These are phyloP conservation scores for Yamadazyma membranifaciens DNA, from an alignment of 1,139 yeast species.

Conservation along the genomic window DNA sequence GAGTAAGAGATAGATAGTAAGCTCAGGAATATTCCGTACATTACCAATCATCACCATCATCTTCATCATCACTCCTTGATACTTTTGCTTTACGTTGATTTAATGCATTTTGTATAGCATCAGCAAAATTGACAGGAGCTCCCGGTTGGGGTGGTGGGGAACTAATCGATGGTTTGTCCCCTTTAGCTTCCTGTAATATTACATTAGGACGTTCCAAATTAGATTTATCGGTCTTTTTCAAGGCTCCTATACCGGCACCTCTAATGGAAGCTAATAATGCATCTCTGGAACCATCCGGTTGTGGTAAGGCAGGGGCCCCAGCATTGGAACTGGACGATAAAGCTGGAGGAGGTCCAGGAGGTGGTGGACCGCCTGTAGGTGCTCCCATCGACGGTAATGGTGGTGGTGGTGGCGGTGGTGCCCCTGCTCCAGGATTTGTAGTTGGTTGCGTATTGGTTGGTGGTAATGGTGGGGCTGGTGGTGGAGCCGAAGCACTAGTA, in stretches of 20 bases:
- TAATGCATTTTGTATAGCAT: slow-evolving; percentile 85
- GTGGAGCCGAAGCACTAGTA: slow-evolving; percentile 17
- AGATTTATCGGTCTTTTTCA: slow-evolving; percentile 77
- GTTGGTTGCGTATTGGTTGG: not conserved
- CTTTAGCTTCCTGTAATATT: slow-evolving; percentile 67
- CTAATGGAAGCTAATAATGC: slow-evolving; percentile 87
- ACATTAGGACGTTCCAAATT: slow-evolving; percentile 79
- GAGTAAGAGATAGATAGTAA: too few species aligned
- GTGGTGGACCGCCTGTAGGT: slow-evolving; percentile 17
- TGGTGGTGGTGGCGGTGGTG: slow-evolving; percentile 16
- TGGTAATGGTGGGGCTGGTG: slow-evolving; percentile 17
- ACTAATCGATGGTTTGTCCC: slow-evolving; percentile 42
- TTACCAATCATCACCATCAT: slow-evolving; percentile 53
- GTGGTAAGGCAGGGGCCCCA: slow-evolving; percentile 24
- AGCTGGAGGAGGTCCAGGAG: slow-evolving; percentile 23
- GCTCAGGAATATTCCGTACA: too few species aligned
- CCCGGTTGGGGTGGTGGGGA: slow-evolving; percentile 36
- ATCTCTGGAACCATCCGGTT: slow-evolving; percentile 60
- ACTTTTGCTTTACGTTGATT: slow-evolving; percentile 81
- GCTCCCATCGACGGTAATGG: slow-evolving; percentile 2
- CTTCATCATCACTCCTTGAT: slow-evolving; percentile 81
- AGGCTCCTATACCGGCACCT: slow-evolving; percentile 65
- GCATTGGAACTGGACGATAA: slow-evolving; percentile 27
- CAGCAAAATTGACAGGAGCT: slow-evolving; percentile 62
- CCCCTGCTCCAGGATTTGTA: slow-evolving; percentile 12